A percentile compares a stretch with the other conserved stretches of the same genome.
Evolutionary conservation across 257 asterid genomes (phyloP).

Genomic region (Agastache rugosa): DNA sequence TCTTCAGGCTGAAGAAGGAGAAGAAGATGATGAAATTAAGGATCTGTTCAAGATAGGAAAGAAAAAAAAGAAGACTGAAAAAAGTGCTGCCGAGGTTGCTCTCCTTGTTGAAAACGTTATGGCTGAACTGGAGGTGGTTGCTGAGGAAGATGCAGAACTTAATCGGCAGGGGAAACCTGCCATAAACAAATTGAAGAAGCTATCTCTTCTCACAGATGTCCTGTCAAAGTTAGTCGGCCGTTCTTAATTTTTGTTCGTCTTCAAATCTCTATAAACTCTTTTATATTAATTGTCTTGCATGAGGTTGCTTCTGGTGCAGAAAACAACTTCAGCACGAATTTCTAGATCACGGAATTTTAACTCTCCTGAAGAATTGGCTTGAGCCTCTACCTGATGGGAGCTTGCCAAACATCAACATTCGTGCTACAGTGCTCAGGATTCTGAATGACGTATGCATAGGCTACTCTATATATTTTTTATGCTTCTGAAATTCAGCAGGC

Average conservation of each 20-base stretch:
- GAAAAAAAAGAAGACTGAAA: constrained; percentile 81
- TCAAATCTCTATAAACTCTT: constrained; percentile 11
- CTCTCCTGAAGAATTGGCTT: constrained; percentile 84
- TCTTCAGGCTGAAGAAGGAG: constrained; percentile 82
- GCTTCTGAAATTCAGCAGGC: constrained; percentile 9
- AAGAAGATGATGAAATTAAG: constrained; percentile 83
- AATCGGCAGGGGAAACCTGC: constrained; percentile 83
- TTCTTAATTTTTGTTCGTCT: constrained; percentile 16
- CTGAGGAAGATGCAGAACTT: constrained; percentile 88
- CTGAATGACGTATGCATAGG: constrained; percentile 69
- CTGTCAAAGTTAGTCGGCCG: constrained; percentile 72
- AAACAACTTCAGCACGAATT: constrained; percentile 94
- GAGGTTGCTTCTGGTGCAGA: constrained; percentile 54
- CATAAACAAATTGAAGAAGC: constrained; percentile 79
- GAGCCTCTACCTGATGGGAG: constrained; percentile 99
- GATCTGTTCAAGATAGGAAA: constrained; percentile 74
- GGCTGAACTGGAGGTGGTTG: constrained; percentile 93
- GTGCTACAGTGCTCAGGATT: constrained; percentile 82
- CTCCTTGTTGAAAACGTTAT: constrained; percentile 74
- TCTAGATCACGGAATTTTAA: constrained; percentile 86
- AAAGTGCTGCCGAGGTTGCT: constrained; percentile 85
- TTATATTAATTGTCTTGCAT: constrained; percentile 5
- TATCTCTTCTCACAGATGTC: constrained; percentile 79
- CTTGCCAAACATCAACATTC: constrained; percentile 82
- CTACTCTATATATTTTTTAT: not conserved